These are phyloP conservation scores for Umbelopsis vinacea DNA, from an alignment of 192 early-diverging fungal genomes.

Conservation along the genomic window DNA sequence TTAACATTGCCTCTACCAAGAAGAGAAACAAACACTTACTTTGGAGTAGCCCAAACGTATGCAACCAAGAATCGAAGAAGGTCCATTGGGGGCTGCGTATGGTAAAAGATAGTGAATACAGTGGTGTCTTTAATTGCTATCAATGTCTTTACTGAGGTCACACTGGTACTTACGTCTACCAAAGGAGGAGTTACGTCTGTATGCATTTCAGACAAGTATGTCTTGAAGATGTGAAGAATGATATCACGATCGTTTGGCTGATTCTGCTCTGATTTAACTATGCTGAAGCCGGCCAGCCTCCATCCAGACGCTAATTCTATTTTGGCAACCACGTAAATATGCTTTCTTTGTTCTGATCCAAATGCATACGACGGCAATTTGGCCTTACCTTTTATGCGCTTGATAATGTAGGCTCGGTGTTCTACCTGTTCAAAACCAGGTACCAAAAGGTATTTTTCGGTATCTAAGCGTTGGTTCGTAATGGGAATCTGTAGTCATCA, in stretches of 20 bases:
- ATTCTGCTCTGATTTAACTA: slow-evolving; percentile 14
- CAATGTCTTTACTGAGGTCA: background rate
- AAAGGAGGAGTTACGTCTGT: slow-evolving; percentile 17
- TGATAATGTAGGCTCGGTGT: slow-evolving; percentile 15
- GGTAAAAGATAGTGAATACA: background rate
- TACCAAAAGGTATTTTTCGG: slow-evolving; percentile 14
- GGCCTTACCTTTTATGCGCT: slow-evolving; percentile 8
- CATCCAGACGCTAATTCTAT: slow-evolving; percentile 12
- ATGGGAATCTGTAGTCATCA: slow-evolving; percentile 5
- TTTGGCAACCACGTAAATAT: background rate
- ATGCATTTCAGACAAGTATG: slow-evolving; percentile 21
- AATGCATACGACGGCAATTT: background rate
- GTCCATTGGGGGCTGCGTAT: slow-evolving; percentile 8
- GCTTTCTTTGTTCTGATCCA: background rate
- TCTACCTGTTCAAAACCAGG: slow-evolving; percentile 15
- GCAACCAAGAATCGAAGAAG: slow-evolving; percentile 9
- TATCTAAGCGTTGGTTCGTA: slow-evolving; percentile 17
- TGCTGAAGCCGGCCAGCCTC: slow-evolving; percentile 14
- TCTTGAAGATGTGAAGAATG: slow-evolving; percentile 6
- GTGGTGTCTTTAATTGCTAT: too few species aligned
- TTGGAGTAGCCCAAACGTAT: slow-evolving; percentile 8
- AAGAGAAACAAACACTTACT: background rate
- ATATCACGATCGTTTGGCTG: slow-evolving; percentile 17
- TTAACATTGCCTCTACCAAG: background rate
- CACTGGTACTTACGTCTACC: background rate